A percentile compares a stretch with the other conserved stretches of the same genome.
These are phyloP conservation scores for Epichloe gansuensis DNA, from an alignment of 2,329 filamentous ascomycete genomes.

Conservation along the genomic window DNA sequence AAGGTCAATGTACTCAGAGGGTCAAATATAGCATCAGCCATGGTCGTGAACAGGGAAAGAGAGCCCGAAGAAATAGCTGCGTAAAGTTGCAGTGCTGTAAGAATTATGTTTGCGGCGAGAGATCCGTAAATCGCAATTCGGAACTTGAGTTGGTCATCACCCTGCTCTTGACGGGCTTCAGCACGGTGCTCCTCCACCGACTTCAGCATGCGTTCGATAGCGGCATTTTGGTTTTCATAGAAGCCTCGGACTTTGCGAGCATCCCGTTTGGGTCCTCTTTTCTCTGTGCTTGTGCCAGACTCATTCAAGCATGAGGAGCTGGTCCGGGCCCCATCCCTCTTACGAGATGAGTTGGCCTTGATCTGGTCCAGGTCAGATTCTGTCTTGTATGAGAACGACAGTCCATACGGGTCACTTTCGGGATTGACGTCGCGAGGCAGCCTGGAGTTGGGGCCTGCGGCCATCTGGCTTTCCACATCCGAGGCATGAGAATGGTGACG, in stretches of 20 bases:
- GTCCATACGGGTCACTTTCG: conserved; percentile 69
- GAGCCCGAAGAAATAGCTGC: conserved; percentile 77
- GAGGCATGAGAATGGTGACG: conserved; percentile 28
- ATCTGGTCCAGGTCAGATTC: conserved; percentile 65
- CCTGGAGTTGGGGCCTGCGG: conserved; percentile 24
- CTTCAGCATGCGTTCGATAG: conserved; percentile 84
- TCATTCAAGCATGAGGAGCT: conserved; percentile 2
- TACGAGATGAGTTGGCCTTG: conserved; percentile 67
- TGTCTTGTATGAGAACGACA: conserved; percentile 68
- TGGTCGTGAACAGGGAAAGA: conserved; percentile 93
- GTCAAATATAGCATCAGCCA: conserved; percentile 92
- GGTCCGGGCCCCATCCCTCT: conserved; percentile 40
- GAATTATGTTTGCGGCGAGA: conserved; percentile 67
- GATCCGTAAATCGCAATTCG: conserved; percentile 54
- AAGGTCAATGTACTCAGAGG: conserved; percentile 80
- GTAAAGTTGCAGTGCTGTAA: conserved; percentile 77
- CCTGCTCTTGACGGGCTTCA: conserved; percentile 67
- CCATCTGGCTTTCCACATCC: conserved; percentile 39
- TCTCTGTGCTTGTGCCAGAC: background rate
- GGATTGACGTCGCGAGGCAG: conserved; percentile 42
- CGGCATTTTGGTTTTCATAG: conserved; percentile 85
- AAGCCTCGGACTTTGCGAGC: conserved; percentile 59
- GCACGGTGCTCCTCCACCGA: conserved; percentile 82
- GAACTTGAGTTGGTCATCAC: conserved; percentile 68
- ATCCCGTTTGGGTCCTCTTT: conserved; percentile 17